A percentile compares a stretch with the other conserved stretches of the same genome.
These are phyloP conservation scores for Cichorium intybus DNA, from an alignment of 140 eudicot genomes.

Conservation along the genomic window DNA sequence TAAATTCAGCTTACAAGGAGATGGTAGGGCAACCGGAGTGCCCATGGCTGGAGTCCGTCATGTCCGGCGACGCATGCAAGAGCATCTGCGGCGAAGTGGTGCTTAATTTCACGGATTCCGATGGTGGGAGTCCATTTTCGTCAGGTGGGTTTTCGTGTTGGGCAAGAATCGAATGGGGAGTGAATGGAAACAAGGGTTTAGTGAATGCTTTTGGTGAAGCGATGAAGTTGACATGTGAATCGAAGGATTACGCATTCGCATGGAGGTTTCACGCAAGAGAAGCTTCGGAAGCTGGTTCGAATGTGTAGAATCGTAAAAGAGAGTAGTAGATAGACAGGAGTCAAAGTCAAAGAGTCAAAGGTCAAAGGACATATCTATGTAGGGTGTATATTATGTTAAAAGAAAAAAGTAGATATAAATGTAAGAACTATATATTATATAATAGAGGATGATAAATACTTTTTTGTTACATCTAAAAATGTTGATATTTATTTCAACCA, in stretches of 20 bases:
- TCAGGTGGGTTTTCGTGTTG: conserved; percentile 55
- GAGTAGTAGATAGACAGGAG: neutral
- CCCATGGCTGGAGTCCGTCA: conserved; percentile 59
- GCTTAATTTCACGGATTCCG: conserved; percentile 33
- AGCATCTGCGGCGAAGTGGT: conserved; percentile 80
- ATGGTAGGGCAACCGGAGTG: conserved; percentile 93
- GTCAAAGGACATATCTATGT: conserved; percentile 3
- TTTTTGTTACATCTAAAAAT: conserved; percentile 8
- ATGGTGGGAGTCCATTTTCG: neutral
- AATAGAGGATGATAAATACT: conserved; percentile 14
- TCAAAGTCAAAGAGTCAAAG: neutral
- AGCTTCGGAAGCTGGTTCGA: conserved; percentile 32
- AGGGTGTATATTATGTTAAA: conserved; percentile 9
- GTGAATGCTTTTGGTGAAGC: conserved; percentile 57
- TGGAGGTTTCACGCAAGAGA: conserved; percentile 70
- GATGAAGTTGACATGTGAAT: conserved; percentile 45
- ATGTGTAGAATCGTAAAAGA: conserved; percentile 5
- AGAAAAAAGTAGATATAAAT: conserved; percentile 5
- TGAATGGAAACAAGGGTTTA: conserved; percentile 37
- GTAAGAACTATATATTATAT: neutral
- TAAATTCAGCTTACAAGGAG: conserved; percentile 70
- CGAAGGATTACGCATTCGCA: conserved; percentile 57
- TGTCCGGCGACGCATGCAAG: conserved; percentile 42
- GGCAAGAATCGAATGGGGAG: conserved; percentile 74
- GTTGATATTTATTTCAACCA: neutral